Evolutionary conservation across 805 yeast genomes (phyloP).

Genomic region (Schizosaccharomyces cryophilus): DNA sequence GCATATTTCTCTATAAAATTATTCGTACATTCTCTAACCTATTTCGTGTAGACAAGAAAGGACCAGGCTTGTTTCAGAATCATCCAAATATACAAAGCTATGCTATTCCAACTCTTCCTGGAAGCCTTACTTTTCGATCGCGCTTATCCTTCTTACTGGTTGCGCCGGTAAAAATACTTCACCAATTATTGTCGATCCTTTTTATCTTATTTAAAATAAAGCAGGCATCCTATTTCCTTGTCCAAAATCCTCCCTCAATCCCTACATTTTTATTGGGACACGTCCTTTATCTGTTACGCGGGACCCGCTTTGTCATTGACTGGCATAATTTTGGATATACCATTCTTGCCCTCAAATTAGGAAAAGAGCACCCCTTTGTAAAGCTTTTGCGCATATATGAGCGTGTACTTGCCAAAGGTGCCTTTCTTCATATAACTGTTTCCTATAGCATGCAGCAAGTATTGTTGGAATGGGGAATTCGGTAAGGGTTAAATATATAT

Average conservation of each 20-base stretch:
- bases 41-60: background rate
- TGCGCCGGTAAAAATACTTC: background rate
- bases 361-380: conserved; percentile 36
- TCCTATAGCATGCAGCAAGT: conserved; percentile 46
- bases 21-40: background rate
- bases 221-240: conserved; percentile 15
- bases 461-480: conserved; percentile 18
- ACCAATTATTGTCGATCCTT: background rate
- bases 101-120: background rate
- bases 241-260: conserved; percentile 66
- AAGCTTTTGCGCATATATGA: conserved; percentile 39
- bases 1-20: background rate
- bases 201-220: background rate
- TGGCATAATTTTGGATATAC: conserved; percentile 92
- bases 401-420: conserved; percentile 26
- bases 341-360: conserved; percentile 42
- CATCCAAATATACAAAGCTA: background rate
- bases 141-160: background rate
- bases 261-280: conserved; percentile 52
- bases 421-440: conserved; percentile 57
- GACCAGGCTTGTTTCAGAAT: background rate
- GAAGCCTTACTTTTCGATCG: background rate
- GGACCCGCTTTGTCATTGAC: conserved; percentile 51
- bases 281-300: conserved; percentile 21
- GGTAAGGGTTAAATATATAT: background rate